Conservation (phyloP, 202 grass and related monocot genomes). For the Carex sylvatica region DNA sequence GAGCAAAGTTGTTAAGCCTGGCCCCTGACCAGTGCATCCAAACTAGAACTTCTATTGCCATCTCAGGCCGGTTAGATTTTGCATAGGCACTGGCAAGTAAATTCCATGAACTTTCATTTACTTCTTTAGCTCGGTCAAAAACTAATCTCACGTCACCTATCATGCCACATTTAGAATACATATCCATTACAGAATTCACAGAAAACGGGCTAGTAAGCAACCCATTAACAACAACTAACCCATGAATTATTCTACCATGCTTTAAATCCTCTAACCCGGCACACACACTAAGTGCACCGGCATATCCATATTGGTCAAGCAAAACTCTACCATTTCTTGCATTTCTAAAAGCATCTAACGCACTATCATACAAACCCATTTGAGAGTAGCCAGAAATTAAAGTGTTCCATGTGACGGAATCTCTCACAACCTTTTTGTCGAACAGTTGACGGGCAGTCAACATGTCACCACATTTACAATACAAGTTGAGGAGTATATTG, state of each 20-base stretch:
- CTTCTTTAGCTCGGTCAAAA: constrained; percentile 68
- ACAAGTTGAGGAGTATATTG: constrained; percentile 47
- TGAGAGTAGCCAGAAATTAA: constrained; percentile 45
- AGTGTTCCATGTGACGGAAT: constrained; percentile 49
- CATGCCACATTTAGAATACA: constrained; percentile 72
- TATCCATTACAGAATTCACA: constrained; percentile 65
- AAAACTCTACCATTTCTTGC: constrained; percentile 7
- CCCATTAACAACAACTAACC: constrained; percentile 51
- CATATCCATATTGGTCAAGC: constrained; percentile 47
- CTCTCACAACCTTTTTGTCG: constrained; percentile 49
- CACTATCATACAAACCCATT: not conserved
- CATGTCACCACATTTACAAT: constrained; percentile 38
- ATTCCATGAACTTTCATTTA: constrained; percentile 70
- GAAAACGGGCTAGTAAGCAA: constrained; percentile 37
- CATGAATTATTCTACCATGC: constrained; percentile 43
- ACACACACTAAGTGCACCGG: constrained; percentile 31
- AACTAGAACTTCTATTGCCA: constrained; percentile 59
- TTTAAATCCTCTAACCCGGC: constrained; percentile 24
- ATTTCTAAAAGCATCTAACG: constrained; percentile 38
- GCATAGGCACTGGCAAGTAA: constrained; percentile 48
- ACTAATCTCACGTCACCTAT: constrained; percentile 68
- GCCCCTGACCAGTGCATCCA: constrained; percentile 76
- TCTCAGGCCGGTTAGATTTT: constrained; percentile 55
- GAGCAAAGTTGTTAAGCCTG: constrained; percentile 52
- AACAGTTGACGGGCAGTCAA: constrained; percentile 44